Evolutionary conservation across 225 moss, liverwort and hornwort genomes (phyloP).

Genomic region (Physcomitrium patens): DNA sequence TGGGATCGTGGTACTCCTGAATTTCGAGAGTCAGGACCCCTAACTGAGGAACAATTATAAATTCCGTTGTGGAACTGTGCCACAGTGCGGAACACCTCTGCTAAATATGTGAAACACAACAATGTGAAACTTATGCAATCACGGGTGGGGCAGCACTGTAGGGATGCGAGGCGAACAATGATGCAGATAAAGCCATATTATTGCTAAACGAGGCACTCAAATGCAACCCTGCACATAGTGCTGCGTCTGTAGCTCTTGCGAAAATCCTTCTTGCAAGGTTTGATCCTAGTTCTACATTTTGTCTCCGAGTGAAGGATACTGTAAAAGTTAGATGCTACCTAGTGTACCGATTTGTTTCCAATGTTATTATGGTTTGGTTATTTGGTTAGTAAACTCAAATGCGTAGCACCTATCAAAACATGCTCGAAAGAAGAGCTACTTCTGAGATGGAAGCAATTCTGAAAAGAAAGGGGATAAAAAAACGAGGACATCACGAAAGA

Average conservation of each 20-base stretch:
- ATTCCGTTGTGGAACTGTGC: not conserved
- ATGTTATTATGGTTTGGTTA: not conserved
- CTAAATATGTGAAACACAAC: not conserved
- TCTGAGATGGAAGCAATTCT: not conserved
- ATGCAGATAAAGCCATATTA: constrained; percentile 71
- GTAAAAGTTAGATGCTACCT: not conserved
- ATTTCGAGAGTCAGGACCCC: not conserved
- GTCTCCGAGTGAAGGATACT: not conserved
- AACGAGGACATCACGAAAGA: not conserved
- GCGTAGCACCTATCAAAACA: not conserved
- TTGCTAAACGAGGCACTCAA: constrained; percentile 81
- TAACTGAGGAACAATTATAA: not conserved
- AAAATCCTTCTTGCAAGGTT: constrained; percentile 80
- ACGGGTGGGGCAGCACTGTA: constrained; percentile 25
- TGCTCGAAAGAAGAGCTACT: not conserved
- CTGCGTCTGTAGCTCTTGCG: constrained; percentile 71
- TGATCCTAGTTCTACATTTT: constrained; percentile 14
- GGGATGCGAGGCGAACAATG: constrained; percentile 89
- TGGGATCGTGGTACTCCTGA: not conserved
- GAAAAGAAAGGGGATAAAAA: not conserved
- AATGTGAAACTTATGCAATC: constrained; percentile 10
- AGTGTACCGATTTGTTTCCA: not conserved
- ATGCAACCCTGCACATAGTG: constrained; percentile 75
- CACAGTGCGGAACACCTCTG: not conserved
- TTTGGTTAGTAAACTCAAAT: not conserved